Percentiles rank a stretch among this genome's conserved stretches.
Evolutionary conservation across 129 eudicot species (phyloP).

Genomic region (Chrysanthemum lavandulifolium): DNA sequence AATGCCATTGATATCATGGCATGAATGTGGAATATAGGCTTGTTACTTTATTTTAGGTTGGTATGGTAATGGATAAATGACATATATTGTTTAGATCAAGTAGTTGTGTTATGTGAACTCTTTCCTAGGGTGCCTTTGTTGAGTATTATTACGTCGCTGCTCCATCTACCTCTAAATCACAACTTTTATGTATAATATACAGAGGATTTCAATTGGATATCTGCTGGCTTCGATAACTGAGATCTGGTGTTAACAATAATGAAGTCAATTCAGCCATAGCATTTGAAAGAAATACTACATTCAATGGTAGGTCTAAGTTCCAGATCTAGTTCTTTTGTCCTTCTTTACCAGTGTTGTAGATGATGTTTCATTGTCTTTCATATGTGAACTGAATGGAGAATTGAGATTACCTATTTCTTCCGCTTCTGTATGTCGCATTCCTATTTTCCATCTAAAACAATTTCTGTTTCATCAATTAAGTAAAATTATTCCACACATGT

Average conservation of each 20-base stretch:
- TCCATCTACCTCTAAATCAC: conserved; percentile 19
- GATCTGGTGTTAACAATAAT: conserved; percentile 62
- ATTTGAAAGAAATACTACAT: conserved; percentile 68
- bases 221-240: conserved; percentile 64
- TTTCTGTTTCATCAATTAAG: conserved; percentile 10
- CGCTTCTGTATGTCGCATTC: conserved; percentile 1
- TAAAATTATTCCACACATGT: conserved; percentile 15
- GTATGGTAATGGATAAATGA: background rate
- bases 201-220: conserved; percentile 95
- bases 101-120: too few relatives aligned
- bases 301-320: conserved; percentile 56
- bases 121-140: too few relatives aligned
- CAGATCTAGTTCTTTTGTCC: background rate
- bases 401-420: background rate
- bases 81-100: too few relatives aligned
- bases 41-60: background rate
- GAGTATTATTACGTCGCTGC: background rate
- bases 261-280: conserved; percentile 61
- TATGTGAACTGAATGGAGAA: background rate
- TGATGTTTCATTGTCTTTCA: background rate
- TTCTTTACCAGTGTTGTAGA: background rate
- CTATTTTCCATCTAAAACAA: background rate
- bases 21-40: conserved; percentile 6
- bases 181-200: conserved; percentile 27
- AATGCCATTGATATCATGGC: conserved; percentile 1